A percentile compares a stretch with the other conserved stretches of the same genome.
Evolutionary conservation across 1,284 basidiomycete species (phyloP).

Genomic region (Peniophora sp.): DNA sequence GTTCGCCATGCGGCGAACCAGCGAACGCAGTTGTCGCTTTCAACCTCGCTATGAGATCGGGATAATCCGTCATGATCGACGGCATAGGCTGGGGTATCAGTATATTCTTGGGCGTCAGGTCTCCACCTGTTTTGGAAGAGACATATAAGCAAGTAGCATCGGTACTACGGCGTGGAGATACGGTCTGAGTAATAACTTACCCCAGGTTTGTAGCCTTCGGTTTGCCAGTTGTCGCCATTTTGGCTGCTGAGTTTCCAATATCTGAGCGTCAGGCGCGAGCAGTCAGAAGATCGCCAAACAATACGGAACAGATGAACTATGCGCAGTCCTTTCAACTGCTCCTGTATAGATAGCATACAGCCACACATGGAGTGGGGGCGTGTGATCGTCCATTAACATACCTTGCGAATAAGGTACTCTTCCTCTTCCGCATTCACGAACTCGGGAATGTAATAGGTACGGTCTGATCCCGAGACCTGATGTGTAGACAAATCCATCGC

Average conservation of each 20-base stretch:
- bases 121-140: conserved; percentile 70
- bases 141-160: background rate
- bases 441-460: conserved; percentile 66
- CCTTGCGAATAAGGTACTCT: conserved; percentile 69
- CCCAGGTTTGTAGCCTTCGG: conserved; percentile 69
- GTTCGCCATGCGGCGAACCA: conserved; percentile 52
- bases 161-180: background rate
- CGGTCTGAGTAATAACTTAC: conserved; percentile 28
- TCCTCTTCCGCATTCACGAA: conserved; percentile 82
- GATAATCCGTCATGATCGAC: conserved; percentile 52
- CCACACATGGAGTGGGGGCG: too few relatives aligned
- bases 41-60: conserved; percentile 69
- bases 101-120: conserved; percentile 51
- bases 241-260: conserved; percentile 67
- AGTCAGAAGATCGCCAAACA: too few relatives aligned
- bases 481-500: conserved; percentile 20
- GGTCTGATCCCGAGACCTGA: conserved; percentile 29
- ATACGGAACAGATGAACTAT: too few relatives aligned
- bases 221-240: conserved; percentile 84
- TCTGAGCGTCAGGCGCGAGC: too few relatives aligned
- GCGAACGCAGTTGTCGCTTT: conserved; percentile 52
- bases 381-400: conserved; percentile 15
- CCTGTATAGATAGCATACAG: too few relatives aligned
- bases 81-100: conserved; percentile 63
- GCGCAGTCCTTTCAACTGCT: too few relatives aligned